Conservation (phyloP, 345 rosid genomes). For the Toxicodendron radicans region DNA sequence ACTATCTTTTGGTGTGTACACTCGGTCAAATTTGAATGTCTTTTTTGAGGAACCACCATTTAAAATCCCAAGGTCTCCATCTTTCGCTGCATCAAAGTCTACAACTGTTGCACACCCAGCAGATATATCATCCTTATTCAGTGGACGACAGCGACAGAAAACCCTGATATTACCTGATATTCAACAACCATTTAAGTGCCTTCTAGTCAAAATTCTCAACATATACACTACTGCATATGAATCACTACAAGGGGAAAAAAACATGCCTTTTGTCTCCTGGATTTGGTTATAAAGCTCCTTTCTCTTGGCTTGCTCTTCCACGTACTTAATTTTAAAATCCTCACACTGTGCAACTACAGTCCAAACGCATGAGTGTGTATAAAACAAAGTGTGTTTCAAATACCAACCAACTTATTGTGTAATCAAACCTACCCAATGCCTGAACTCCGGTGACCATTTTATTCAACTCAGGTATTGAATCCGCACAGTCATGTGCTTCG, state of each 20-base stretch:
- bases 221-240: conserved; percentile 9
- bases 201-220: neutral
- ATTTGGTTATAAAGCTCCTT: conserved; percentile 88
- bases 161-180: conserved; percentile 91
- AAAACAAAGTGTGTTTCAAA: neutral
- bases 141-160: conserved; percentile 93
- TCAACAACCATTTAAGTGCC: conserved; percentile 7
- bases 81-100: conserved; percentile 83
- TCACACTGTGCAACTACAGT: conserved; percentile 84
- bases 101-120: conserved; percentile 56
- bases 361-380: conserved; percentile 23
- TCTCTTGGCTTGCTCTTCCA: conserved; percentile 82
- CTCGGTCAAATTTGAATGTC: conserved; percentile 79
- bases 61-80: conserved; percentile 82
- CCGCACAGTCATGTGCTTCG: conserved; percentile 82
- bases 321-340: conserved; percentile 78
- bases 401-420: neutral
- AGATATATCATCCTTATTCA: conserved; percentile 65
- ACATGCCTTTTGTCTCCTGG: conserved; percentile 80
- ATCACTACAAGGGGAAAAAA: conserved; percentile 11
- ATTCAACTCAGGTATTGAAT: conserved; percentile 72
- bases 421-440: conserved; percentile 65
- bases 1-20: conserved; percentile 79
- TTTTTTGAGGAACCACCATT: conserved; percentile 62
- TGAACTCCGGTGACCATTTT: conserved; percentile 89